Evolutionary conservation across 805 yeast species (phyloP).

Genomic region (Babjeviella inositovora): DNA sequence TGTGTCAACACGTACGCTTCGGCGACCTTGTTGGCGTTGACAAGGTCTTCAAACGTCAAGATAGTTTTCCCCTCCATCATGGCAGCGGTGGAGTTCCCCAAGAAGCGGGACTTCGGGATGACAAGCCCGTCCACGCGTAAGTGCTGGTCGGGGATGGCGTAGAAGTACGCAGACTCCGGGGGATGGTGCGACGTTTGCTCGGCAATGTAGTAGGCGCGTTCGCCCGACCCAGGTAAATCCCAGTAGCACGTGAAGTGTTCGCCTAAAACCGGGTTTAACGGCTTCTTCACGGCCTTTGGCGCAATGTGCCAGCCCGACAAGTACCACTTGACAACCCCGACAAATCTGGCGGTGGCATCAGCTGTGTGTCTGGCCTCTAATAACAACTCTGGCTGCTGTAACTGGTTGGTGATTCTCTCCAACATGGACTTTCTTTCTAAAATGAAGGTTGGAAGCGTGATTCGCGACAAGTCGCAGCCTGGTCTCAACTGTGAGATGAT

Average conservation of each 20-base stretch:
- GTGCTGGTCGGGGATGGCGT: constrained; percentile 62
- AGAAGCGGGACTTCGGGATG: constrained; percentile 73
- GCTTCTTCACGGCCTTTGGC: constrained; percentile 96
- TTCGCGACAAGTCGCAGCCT: constrained; percentile 79
- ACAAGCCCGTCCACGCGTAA: constrained; percentile 84
- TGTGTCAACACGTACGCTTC: constrained; percentile 81
- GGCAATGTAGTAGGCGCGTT: constrained; percentile 67
- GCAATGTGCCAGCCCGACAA: constrained; percentile 96
- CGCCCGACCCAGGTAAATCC: constrained; percentile 60
- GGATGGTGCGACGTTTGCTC: constrained; percentile 98
- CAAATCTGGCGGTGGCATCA: constrained; percentile 54
- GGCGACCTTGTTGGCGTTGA: constrained; percentile 22
- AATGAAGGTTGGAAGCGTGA: constrained; percentile 90
- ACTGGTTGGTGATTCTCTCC: constrained; percentile 83
- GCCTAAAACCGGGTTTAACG: constrained; percentile 87
- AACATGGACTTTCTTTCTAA: constrained; percentile 92
- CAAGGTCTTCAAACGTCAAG: constrained; percentile 46
- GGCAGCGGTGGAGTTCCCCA: constrained; percentile 94
- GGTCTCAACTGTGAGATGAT: constrained; percentile 86
- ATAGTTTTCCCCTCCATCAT: constrained; percentile 87
- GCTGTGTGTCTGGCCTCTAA: constrained; percentile 45
- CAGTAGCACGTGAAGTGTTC: constrained; percentile 86
- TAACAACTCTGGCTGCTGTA: constrained; percentile 65
- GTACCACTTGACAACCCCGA: constrained; percentile 75
- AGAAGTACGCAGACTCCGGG: constrained; percentile 92